phyloP scores from a whole-genome alignment of 1,139 yeast species.

The Entelexis paramagnoliae region DNA sequence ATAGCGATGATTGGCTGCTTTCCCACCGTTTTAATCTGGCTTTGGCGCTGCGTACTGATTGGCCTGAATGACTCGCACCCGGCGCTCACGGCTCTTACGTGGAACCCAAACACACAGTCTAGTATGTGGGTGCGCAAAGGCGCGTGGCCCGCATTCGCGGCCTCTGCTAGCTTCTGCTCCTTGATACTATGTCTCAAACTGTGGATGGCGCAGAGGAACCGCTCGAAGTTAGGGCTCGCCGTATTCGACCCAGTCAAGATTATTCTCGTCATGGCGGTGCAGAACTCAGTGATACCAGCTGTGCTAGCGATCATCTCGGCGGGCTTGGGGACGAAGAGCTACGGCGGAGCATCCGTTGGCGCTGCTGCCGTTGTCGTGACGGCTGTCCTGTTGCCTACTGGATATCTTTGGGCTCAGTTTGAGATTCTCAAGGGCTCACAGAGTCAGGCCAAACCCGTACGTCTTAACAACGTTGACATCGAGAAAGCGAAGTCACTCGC shows the following conservation, averaged over 20 bases:
- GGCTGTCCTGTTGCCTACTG: conserved; percentile 25
- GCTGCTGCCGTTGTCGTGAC: conserved; percentile 21
- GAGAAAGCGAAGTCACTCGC: conserved; percentile 1
- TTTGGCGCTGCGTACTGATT: conserved; percentile 14
- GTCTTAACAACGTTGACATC: neutral
- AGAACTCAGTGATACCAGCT: conserved; percentile 71
- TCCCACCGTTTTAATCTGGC: conserved; percentile 32
- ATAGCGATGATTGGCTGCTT: conserved; percentile 40
- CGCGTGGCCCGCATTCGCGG: conserved; percentile 51
- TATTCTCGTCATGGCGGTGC: conserved; percentile 68
- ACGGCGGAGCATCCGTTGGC: conserved; percentile 14
- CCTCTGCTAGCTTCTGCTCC: conserved; percentile 55
- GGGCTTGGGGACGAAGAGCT: conserved; percentile 3
- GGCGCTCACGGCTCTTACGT: neutral
- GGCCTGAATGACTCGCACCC: conserved; percentile 10
- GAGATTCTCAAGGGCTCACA: conserved; percentile 3
- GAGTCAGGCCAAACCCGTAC: neutral
- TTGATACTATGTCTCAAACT: conserved; percentile 52
- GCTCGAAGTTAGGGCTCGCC: conserved; percentile 64
- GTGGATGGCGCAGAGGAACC: conserved; percentile 52
- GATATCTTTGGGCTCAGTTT: conserved; percentile 26
- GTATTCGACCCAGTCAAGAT: conserved; percentile 79
- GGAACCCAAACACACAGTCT: neutral
- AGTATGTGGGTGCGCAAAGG: conserved; percentile 26
- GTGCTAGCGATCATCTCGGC: conserved; percentile 42